Evolutionary conservation across 1,284 basidiomycete genomes (phyloP), one percentile per base, ranked within the genome.

Genomic region (Microbotryum silenes-acaulis): DNA sequence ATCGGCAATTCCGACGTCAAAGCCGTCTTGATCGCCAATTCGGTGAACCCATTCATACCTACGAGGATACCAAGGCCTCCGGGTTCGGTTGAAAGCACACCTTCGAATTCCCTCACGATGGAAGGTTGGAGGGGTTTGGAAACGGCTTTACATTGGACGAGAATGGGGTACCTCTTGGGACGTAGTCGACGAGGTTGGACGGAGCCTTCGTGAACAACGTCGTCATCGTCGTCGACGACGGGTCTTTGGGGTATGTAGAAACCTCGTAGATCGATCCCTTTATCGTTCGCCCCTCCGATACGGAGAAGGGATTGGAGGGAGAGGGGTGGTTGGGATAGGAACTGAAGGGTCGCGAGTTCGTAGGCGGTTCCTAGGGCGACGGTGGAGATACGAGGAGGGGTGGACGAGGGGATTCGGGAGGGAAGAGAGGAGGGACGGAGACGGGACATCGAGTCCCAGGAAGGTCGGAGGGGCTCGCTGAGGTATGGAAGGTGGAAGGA

Each of bases 131-230:
- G n/a, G 12, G 12, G 27, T 1, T 50, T 18, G 10, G 16, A 9
- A 29, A 64, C 57, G 47, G 62, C 63, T 31, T 69, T 69, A 61
- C 68, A 69, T 46, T 69, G 68, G 6, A 65, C 56, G 33, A 65
- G 7, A 29, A 63, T 63, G 20, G 44, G 20, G 25, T 9, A 50
- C 12, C 44, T 14, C n/a, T 18, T 1, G 45, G 27, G 21, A 20
- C 50, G 45, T 27, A 31, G 31, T 33, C 14, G 14, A 18, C 14
- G 37, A 42, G 16, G 10, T 3, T 3, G 44, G n/a, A 31, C 8
- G 7, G 31, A 31, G 31, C 31, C 9, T 9, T 31, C 31, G 8
- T 31, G 31, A 9, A 31, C 21, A 3, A 27, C 1, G 27, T 27
- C 27, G 21, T 20, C n/a, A 8, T 29, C 9, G 27, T 9, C 44